A percentile compares a stretch with the other conserved stretches of the same genome.
These are phyloP conservation scores for Jamesozyma lodderae DNA, from an alignment of 805 yeast genomes.

Conservation along the genomic window DNA sequence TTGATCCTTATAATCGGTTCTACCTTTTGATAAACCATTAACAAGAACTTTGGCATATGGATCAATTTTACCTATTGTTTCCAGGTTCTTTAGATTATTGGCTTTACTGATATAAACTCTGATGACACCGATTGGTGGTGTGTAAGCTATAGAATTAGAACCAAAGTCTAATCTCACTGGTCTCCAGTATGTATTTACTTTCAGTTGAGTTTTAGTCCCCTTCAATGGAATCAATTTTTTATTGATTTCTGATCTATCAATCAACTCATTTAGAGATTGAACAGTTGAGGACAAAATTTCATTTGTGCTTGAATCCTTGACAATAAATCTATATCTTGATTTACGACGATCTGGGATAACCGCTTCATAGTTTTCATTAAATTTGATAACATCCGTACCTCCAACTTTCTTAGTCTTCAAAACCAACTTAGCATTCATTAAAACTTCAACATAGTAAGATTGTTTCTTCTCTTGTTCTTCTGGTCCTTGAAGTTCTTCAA, in stretches of 20 bases:
- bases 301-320: constrained; percentile 54
- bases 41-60: constrained; percentile 79
- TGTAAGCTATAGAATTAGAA: constrained; percentile 67
- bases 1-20: constrained; percentile 62
- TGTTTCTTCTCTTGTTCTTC: constrained; percentile 41
- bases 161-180: constrained; percentile 69
- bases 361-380: constrained; percentile 54
- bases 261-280: constrained; percentile 51
- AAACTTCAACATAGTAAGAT: constrained; percentile 63
- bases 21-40: constrained; percentile 64
- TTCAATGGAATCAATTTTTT: constrained; percentile 68
- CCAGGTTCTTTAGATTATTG: constrained; percentile 69
- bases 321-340: constrained; percentile 54
- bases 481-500: constrained; percentile 37
- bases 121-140: constrained; percentile 91
- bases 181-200: constrained; percentile 69
- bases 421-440: constrained; percentile 51
- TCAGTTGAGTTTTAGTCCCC: constrained; percentile 62
- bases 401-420: constrained; percentile 42
- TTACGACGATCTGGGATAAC: constrained; percentile 65
- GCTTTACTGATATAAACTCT: constrained; percentile 67
- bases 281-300: constrained; percentile 50
- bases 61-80: constrained; percentile 82
- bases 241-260: constrained; percentile 72
- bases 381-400: constrained; percentile 56